Evolutionary conservation across 208 protist species (phyloP).

Genomic region (Crithidia thermophila): DNA sequence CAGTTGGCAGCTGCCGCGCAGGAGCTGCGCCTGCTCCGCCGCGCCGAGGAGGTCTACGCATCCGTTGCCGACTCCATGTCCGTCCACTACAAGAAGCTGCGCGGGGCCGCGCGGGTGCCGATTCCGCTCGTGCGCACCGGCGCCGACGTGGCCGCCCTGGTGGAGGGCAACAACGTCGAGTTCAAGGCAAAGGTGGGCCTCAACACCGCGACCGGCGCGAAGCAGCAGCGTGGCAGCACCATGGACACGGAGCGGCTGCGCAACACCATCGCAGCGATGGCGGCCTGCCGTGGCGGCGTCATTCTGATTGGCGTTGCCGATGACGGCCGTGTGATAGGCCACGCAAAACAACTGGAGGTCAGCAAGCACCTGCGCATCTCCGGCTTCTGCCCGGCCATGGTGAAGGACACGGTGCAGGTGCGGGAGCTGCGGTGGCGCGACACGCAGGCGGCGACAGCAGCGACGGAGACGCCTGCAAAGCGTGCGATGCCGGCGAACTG

Average conservation of each 20-base stretch:
- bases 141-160: constrained; percentile 51
- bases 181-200: constrained; percentile 62
- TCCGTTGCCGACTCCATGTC: constrained; percentile 63
- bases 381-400: constrained; percentile 87
- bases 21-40: constrained; percentile 16
- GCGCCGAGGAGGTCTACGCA: constrained; percentile 41
- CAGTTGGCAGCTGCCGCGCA: constrained; percentile 11
- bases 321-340: constrained; percentile 63
- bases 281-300: constrained; percentile 69
- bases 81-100: constrained; percentile 62
- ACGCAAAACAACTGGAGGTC: constrained; percentile 44
- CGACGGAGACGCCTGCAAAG: constrained; percentile 1
- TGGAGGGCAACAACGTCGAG: constrained; percentile 73
- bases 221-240: constrained; percentile 6
- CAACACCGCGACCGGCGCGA: neutral
- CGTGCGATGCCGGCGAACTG: constrained; percentile 62
- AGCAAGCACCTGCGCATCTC: constrained; percentile 49
- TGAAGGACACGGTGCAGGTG: constrained; percentile 64
- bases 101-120: constrained; percentile 31
- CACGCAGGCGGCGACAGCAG: neutral
- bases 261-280: constrained; percentile 85
- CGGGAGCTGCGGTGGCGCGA: constrained; percentile 60
- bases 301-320: constrained; percentile 81
- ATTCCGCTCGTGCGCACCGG: constrained; percentile 38
- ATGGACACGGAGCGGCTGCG: constrained; percentile 81